Conservation (phyloP, 2,329 filamentous ascomycete species). For the Fusarium multiceps region DNA sequence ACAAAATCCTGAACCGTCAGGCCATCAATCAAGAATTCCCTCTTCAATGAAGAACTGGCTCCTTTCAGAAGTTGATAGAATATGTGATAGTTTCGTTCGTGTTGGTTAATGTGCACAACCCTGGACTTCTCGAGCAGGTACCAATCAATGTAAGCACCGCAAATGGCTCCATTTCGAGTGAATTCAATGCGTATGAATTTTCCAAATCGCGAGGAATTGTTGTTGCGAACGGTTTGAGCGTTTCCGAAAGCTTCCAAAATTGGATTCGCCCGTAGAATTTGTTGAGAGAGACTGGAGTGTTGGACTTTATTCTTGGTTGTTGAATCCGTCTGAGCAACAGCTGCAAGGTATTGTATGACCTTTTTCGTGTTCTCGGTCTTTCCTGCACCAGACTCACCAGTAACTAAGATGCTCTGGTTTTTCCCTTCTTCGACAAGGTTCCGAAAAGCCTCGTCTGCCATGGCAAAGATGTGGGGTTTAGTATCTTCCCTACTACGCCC, state of each 20-base stretch:
- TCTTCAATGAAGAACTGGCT: slow-evolving; percentile 77
- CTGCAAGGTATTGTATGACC: slow-evolving; percentile 97
- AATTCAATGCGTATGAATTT: slow-evolving; percentile 99
- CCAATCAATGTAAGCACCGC: slow-evolving; percentile 98
- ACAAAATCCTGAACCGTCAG: slow-evolving; percentile 87
- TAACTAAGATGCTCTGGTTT: slow-evolving; percentile 98
- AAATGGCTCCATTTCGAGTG: slow-evolving; percentile 86
- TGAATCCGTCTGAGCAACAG: slow-evolving; percentile 87
- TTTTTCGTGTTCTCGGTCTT: slow-evolving; percentile 99
- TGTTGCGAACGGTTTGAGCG: slow-evolving; percentile 96
- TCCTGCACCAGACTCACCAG: slow-evolving; percentile 95
- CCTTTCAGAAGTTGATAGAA: slow-evolving; percentile 96
- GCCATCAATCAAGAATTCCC: slow-evolving; percentile 79
- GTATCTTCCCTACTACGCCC: slow-evolving; percentile 92
- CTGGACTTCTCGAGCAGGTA: slow-evolving; percentile 98
- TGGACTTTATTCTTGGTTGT: slow-evolving; percentile 69
- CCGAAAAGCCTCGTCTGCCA: slow-evolving; percentile 96
- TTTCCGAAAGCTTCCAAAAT: slow-evolving; percentile 99
- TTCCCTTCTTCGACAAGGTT: slow-evolving; percentile 94
- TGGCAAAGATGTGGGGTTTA: slow-evolving; percentile 96
- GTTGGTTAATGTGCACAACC: slow-evolving; percentile 86
- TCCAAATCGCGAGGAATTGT: slow-evolving; percentile 97
- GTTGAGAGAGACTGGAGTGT: slow-evolving; percentile 90
- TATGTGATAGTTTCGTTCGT: slow-evolving; percentile 95
- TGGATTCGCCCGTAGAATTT: slow-evolving; percentile 94